Percentiles rank a stretch among this genome's conserved stretches.
Evolutionary conservation across 345 rosid genomes (phyloP).

Genomic region (Sonneratia caseolaris): DNA sequence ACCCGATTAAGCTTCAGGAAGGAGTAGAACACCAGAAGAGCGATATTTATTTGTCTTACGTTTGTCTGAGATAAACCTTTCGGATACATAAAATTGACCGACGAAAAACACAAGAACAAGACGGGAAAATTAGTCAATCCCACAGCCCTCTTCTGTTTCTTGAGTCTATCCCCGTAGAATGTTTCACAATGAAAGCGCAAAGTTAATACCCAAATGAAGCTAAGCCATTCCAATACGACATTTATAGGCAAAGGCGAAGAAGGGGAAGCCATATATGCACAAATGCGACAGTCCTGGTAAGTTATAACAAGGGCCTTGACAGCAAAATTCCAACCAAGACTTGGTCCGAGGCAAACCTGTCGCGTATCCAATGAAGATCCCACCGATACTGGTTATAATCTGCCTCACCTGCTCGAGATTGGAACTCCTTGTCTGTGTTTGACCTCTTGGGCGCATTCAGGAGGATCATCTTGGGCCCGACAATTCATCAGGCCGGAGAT

Average conservation of each 20-base stretch:
- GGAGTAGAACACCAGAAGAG: background rate
- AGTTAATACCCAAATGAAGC: background rate
- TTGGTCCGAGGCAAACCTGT: background rate
- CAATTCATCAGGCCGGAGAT: conserved; percentile 50
- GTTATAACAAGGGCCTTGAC: conserved; percentile 9
- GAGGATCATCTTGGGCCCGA: conserved; percentile 77
- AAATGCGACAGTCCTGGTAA: conserved; percentile 10
- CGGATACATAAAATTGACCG: conserved; percentile 20
- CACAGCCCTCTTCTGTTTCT: conserved; percentile 5
- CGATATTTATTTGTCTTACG: conserved; percentile 16
- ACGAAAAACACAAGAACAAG: background rate
- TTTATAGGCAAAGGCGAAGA: conserved; percentile 1
- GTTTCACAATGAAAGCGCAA: conserved; percentile 2
- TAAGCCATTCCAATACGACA: conserved; percentile 4
- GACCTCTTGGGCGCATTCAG: background rate
- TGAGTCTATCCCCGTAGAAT: conserved; percentile 8
- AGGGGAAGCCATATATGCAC: conserved; percentile 14
- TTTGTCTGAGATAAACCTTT: conserved; percentile 2
- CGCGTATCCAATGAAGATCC: background rate
- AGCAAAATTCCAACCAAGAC: conserved; percentile 1
- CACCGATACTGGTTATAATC: background rate
- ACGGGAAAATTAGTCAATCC: background rate
- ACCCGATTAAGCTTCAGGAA: too few species aligned
- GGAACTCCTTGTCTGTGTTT: background rate
- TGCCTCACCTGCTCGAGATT: background rate